Conservation (phyloP, 768 basidiomycete species). For the Podaxis sp. region DNA sequence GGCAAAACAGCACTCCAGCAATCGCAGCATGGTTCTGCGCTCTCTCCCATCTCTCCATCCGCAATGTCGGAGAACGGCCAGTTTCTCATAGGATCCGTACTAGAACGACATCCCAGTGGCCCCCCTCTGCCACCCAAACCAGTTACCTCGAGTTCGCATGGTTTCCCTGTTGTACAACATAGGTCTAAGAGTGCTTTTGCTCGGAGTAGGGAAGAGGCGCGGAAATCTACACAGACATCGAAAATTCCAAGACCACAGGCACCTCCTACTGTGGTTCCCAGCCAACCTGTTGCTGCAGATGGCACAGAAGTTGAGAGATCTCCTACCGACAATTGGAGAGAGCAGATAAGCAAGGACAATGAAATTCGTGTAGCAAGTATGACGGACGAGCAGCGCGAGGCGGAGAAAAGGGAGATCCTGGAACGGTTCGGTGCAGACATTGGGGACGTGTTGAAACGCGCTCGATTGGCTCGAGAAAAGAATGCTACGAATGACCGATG, state of each 20-base stretch:
- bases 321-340: conserved; percentile 40
- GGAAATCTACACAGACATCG: conserved; percentile 19
- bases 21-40: conserved; percentile 12
- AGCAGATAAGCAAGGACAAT: conserved; percentile 66
- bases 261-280: conserved; percentile 22
- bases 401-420: conserved; percentile 61
- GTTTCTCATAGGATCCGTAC: conserved; percentile 35
- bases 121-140: conserved; percentile 22
- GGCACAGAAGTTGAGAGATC: neutral
- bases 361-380: conserved; percentile 56
- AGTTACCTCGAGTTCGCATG: conserved; percentile 31
- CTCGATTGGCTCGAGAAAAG: conserved; percentile 42
- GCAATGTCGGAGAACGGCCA: conserved; percentile 19
- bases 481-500: conserved; percentile 6
- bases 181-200: conserved; percentile 63
- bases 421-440: conserved; percentile 70
- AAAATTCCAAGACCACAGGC: conserved; percentile 16
- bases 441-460: conserved; percentile 54
- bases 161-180: conserved; percentile 64
- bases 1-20: neutral
- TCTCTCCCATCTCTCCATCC: neutral
- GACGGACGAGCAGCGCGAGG: conserved; percentile 65
- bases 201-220: conserved; percentile 37
- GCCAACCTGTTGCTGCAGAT: neutral
- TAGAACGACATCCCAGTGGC: conserved; percentile 38